Base-by-base conservation (phyloP, 2,329 filamentous ascomycete genomes). In the Penicillium fuscoglaucum region DNA sequence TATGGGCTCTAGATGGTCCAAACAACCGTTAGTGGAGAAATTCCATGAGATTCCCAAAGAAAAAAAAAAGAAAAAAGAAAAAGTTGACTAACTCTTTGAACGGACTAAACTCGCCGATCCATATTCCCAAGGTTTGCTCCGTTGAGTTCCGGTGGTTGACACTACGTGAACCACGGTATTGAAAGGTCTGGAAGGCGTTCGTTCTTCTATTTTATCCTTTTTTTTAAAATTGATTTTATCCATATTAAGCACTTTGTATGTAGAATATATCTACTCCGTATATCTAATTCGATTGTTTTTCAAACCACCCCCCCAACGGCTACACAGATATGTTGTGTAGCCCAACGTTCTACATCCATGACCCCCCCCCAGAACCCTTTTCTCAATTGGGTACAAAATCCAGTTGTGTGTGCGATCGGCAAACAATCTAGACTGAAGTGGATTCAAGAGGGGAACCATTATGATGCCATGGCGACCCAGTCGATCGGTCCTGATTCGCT, bases 71-170 rank as follows among this genome's bases (percentile, higher is more conserved):
- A 24, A 49, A 21, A 24, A 24, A 3, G 4, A 17, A 24, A 28
- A 33, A 51, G 15, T 3, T 19, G 47, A 51, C 51, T 53, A 53
- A 52, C 15, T 9, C 21, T 17, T 31, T 31, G 29, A 44, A 44
- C 21, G 9, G 19, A 41, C 33, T 40, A 47, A 57, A 33, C 43
- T 53, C 44, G 57, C 60, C 63, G 66, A 64, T 69, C 19, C 29
- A 35, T 10, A 24, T 24, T 47, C 4, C 29, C 45, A 48, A 3
- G 46, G 46, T 26, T 10, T 37, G 2, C 56, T 62, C 63, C 63
- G 63, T 51, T 31, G 12, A 28, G 65, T 63, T 65, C 65, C 65
- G 63, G 52, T 58, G 65, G 63, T 62, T 61, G 60, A 66, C 58
- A 57, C 12, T 29, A 19, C 3, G 13, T 44, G 35, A 59, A 44